Conservation (phyloP, 805 yeast genomes). For the Millerozyma miso region DNA sequence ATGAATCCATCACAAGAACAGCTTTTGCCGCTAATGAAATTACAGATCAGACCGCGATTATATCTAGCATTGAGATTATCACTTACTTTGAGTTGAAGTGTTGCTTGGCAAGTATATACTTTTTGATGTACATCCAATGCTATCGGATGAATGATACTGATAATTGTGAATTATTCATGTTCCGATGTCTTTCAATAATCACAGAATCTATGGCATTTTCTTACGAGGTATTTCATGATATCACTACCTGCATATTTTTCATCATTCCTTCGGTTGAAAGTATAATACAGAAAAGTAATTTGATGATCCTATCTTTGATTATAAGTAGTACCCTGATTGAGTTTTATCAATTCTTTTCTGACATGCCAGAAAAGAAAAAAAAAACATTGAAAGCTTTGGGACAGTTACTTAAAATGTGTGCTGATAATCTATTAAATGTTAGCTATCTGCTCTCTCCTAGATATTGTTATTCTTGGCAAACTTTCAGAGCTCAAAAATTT, state of each 20-base stretch:
- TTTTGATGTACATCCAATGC: background rate
- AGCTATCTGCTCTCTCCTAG: background rate
- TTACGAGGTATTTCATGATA: constrained; percentile 8
- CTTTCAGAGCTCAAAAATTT: background rate
- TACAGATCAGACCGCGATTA: background rate
- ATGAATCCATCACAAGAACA: background rate
- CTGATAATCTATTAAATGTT: background rate
- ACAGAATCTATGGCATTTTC: background rate
- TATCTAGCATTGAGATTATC: background rate
- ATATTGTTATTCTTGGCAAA: background rate
- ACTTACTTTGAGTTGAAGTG: background rate
- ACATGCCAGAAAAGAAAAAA: background rate
- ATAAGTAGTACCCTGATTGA: background rate
- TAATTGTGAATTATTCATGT: background rate
- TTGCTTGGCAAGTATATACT: background rate
- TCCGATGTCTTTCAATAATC: too few relatives aligned
- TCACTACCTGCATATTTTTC: constrained; percentile 32
- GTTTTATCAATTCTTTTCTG: too few relatives aligned
- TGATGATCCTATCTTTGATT: background rate
- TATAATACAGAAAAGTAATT: constrained; percentile 27
- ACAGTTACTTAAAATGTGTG: background rate
- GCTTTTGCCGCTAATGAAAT: too few relatives aligned
- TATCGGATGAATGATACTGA: background rate
- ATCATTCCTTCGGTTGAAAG: constrained; percentile 33
- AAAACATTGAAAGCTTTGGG: background rate